Percentiles rank a stretch among this genome's conserved stretches.
phyloP scores from a whole-genome alignment of 176 grass and related monocot species.

The Cocos nucifera region DNA sequence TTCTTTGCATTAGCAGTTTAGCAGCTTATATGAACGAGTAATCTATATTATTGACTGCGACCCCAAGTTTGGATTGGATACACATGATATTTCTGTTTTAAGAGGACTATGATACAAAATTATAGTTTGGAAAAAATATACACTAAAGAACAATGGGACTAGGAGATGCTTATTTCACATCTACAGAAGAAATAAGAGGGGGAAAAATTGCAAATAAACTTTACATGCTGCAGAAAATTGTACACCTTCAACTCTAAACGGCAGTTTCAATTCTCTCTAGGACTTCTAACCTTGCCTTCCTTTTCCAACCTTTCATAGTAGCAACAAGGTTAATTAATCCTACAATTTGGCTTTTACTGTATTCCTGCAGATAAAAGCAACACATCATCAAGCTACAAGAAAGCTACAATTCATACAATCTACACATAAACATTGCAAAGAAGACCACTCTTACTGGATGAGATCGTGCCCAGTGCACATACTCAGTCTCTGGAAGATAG shows the following conservation, averaged over 20 bases:
- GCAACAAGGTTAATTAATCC: conserved; percentile 90
- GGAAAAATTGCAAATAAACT: conserved; percentile 19
- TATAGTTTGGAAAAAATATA: too few relatives aligned
- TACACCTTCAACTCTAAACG: conserved; percentile 22
- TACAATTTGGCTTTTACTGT: conserved; percentile 68
- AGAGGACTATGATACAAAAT: too few relatives aligned
- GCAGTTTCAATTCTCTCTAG: conserved; percentile 81
- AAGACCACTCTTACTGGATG: conserved; percentile 61
- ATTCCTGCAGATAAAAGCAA: conserved; percentile 46
- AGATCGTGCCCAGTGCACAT: conserved; percentile 88
- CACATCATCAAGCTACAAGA: neutral
- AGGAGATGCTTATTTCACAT: too few relatives aligned
- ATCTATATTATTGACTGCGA: too few relatives aligned
- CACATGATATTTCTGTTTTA: too few relatives aligned
- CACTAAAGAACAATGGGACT: too few relatives aligned
- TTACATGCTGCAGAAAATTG: conserved; percentile 8
- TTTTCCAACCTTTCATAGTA: conserved; percentile 93
- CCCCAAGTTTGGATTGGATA: too few relatives aligned
- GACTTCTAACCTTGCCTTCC: conserved; percentile 78
- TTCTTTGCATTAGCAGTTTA: too few relatives aligned
- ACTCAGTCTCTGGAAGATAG: conserved; percentile 93
- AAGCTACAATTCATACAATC: neutral
- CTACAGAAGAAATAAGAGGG: conserved; percentile 22
- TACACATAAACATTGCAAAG: neutral
- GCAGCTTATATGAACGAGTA: too few relatives aligned